A percentile compares a stretch with the other conserved stretches of the same genome.
Evolutionary conservation across 129 eudicot species (phyloP).

Genomic region (Chrysanthemum makinoi): DNA sequence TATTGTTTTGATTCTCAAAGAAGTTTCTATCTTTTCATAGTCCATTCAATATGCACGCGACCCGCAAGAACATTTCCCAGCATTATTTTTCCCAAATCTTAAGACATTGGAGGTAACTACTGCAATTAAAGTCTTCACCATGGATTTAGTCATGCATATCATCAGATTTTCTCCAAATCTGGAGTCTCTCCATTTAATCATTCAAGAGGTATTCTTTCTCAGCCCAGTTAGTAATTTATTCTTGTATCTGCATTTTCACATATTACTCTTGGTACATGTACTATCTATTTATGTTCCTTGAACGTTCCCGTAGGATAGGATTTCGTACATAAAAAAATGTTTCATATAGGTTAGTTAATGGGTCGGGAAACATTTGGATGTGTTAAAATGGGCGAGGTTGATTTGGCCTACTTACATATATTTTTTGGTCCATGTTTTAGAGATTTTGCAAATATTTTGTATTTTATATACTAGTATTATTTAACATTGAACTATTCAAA

Average conservation of each 20-base stretch:
- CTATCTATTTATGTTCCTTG: background rate
- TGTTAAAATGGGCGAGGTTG: too few species aligned
- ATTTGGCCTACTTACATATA: too few species aligned
- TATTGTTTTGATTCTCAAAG: too few species aligned
- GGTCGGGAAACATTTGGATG: too few species aligned
- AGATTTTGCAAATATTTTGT: too few species aligned
- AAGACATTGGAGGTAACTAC: constrained; percentile 1
- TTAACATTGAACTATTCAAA: too few species aligned
- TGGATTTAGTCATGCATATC: background rate
- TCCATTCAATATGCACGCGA: background rate
- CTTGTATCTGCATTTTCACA: too few species aligned
- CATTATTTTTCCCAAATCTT: constrained; percentile 1
- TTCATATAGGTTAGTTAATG: too few species aligned
- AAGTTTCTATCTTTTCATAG: background rate
- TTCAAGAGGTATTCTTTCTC: background rate
- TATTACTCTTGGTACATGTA: background rate
- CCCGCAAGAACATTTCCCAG: background rate
- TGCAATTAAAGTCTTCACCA: background rate
- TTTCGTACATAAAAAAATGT: too few species aligned
- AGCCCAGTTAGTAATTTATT: too few species aligned
- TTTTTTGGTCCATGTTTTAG: too few species aligned
- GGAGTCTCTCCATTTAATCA: background rate
- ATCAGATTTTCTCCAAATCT: constrained; percentile 16
- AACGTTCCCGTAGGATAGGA: background rate
- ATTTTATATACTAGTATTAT: too few species aligned